Evolutionary conservation across 1,284 basidiomycete genomes (phyloP).

Genomic region (Leccinum holopus): DNA sequence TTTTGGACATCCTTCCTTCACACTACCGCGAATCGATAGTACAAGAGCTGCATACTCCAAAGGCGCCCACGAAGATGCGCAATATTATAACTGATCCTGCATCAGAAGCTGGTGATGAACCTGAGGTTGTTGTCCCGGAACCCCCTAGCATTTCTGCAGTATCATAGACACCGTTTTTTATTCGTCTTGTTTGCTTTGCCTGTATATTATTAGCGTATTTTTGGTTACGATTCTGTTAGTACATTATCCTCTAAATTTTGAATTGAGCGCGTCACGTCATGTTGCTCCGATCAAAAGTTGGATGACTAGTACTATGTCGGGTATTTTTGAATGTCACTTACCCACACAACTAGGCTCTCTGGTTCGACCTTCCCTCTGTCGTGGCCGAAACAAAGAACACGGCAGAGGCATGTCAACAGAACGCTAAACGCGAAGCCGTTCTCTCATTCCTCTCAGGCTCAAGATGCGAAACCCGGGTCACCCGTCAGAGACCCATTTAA

Average conservation of each 20-base stretch:
- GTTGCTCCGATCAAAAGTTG: not conserved
- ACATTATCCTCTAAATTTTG: not conserved
- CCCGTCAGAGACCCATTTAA: constrained; percentile 35
- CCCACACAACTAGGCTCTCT: not conserved
- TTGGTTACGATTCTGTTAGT: constrained; percentile 9
- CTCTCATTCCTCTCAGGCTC: not conserved
- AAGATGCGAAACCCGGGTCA: not conserved
- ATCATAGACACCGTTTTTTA: constrained; percentile 18
- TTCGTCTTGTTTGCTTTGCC: constrained; percentile 6
- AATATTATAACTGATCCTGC: constrained; percentile 46
- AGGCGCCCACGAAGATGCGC: constrained; percentile 59
- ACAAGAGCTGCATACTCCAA: constrained; percentile 42
- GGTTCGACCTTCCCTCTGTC: not conserved
- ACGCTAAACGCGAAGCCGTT: not conserved
- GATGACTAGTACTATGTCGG: not conserved
- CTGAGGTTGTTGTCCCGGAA: constrained; percentile 32
- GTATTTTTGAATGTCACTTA: not conserved
- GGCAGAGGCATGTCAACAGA: not conserved
- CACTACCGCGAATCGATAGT: constrained; percentile 36
- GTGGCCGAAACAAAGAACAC: not conserved
- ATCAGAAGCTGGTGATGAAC: constrained; percentile 46
- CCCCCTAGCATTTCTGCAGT: constrained; percentile 17
- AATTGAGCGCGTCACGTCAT: too few relatives aligned
- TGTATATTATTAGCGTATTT: constrained; percentile 15
- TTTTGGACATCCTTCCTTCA: not conserved